phyloP scores from a whole-genome alignment of 1,284 basidiomycete genomes.

The Ganoderma lingzhi region DNA sequence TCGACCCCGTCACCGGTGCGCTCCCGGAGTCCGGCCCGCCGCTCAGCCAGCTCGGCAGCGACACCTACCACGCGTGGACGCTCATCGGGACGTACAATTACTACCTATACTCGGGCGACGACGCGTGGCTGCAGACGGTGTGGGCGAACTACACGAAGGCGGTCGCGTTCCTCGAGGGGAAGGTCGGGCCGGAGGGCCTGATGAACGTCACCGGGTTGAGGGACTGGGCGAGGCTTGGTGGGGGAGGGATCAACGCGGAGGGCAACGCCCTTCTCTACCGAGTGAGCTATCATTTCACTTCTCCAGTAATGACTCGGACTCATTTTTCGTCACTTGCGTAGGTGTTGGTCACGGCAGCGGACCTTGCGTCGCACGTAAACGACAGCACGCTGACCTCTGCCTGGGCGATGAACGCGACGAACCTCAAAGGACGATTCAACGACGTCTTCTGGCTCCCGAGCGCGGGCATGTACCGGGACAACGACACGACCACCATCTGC shows the following conservation, averaged over 20 bases:
- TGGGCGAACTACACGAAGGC: constrained; percentile 64
- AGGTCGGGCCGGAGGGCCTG: constrained; percentile 54
- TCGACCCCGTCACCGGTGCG: constrained; percentile 59
- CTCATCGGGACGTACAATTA: constrained; percentile 56
- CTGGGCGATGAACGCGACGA: constrained; percentile 52
- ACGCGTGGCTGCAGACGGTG: constrained; percentile 49
- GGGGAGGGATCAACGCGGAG: constrained; percentile 56
- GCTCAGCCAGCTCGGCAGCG: constrained; percentile 56
- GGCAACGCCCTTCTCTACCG: constrained; percentile 57
- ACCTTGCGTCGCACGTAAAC: constrained; percentile 54
- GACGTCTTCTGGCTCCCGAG: constrained; percentile 51
- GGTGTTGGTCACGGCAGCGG: constrained; percentile 55
- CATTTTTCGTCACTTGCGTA: constrained; percentile 27
- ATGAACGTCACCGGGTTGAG: constrained; percentile 56
- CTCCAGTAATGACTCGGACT: background rate
- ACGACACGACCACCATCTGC: constrained; percentile 49
- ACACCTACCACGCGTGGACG: constrained; percentile 55
- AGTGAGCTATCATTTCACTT: constrained; percentile 34
- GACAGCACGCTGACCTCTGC: constrained; percentile 41
- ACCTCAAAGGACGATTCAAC: constrained; percentile 53
- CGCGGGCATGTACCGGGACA: constrained; percentile 57
- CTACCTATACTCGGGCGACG: constrained; percentile 56
- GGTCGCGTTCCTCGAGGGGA: constrained; percentile 51
- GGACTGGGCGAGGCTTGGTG: constrained; percentile 59
- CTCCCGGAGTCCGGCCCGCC: constrained; percentile 66